Evolutionary conservation across 2,329 filamentous ascomycete genomes (phyloP).

Genomic region (Colletotrichum liaoningense): DNA sequence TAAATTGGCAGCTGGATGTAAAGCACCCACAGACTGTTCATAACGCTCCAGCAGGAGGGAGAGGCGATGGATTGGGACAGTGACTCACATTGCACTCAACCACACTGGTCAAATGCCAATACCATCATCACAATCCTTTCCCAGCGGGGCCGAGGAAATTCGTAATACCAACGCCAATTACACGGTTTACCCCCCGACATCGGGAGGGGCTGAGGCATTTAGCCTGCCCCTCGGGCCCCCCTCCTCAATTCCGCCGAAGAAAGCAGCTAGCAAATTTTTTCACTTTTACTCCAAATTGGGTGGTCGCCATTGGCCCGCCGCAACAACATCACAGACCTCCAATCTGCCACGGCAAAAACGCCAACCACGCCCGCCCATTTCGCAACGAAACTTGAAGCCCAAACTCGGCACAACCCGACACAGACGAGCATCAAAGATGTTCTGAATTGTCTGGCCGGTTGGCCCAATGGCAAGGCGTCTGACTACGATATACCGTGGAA

Average conservation of each 20-base stretch:
- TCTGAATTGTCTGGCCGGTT: conserved; percentile 37
- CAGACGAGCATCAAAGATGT: not conserved
- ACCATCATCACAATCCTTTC: not conserved
- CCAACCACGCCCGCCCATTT: too few relatives aligned
- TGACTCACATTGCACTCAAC: not conserved
- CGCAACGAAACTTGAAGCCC: not conserved
- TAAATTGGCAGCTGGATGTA: too few relatives aligned
- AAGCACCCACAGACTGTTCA: not conserved
- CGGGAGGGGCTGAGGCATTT: conserved; percentile 7
- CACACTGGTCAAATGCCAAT: not conserved
- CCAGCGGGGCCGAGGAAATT: not conserved
- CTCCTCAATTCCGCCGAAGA: not conserved
- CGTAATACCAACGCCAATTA: not conserved
- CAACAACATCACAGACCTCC: not conserved
- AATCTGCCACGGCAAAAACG: too few relatives aligned
- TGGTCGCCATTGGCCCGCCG: not conserved
- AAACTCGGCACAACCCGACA: accelerated
- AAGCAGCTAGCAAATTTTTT: not conserved
- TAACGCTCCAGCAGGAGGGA: not conserved
- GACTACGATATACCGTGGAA: conserved; percentile 48
- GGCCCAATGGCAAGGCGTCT: conserved; percentile 56
- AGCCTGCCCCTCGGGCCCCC: too few relatives aligned
- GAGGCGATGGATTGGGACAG: not conserved
- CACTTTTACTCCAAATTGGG: not conserved
- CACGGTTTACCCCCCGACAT: not conserved